Evolutionary conservation across 805 yeast genomes (phyloP).

Genomic region (Groenewaldozyma tartarivorans): DNA sequence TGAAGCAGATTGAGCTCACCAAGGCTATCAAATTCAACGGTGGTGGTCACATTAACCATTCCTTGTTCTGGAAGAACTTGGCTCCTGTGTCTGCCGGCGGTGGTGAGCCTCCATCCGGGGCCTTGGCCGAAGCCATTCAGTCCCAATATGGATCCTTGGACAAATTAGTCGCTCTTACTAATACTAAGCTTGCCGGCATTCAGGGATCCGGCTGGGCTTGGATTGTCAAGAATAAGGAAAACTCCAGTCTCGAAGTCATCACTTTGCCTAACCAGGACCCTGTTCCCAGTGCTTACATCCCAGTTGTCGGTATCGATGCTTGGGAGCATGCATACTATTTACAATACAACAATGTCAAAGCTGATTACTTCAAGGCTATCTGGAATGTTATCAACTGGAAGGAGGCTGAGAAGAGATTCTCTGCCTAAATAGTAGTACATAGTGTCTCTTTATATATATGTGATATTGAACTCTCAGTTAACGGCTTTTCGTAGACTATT

Average conservation of each 20-base stretch:
- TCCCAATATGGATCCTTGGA: constrained; percentile 68
- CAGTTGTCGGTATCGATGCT: constrained; percentile 84
- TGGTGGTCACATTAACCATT: constrained; percentile 85
- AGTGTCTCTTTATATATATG: background rate
- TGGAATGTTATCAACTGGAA: constrained; percentile 94
- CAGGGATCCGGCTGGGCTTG: constrained; percentile 98
- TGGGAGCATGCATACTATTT: constrained; percentile 97
- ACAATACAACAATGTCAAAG: constrained; percentile 88
- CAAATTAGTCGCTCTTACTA: constrained; percentile 51
- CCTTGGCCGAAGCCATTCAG: constrained; percentile 48
- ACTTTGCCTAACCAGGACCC: constrained; percentile 85
- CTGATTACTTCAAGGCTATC: constrained; percentile 83
- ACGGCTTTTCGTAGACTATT: background rate
- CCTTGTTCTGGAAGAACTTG: constrained; percentile 78
- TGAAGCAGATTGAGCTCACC: constrained; percentile 49
- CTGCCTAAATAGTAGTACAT: constrained; percentile 11
- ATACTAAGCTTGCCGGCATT: constrained; percentile 68
- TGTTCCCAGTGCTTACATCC: constrained; percentile 56
- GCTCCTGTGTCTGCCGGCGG: constrained; percentile 72
- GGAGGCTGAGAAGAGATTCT: constrained; percentile 64
- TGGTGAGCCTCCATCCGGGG: constrained; percentile 53
- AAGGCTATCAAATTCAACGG: constrained; percentile 82
- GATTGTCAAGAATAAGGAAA: constrained; percentile 66
- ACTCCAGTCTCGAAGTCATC: constrained; percentile 65
- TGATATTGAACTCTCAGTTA: background rate